Evolutionary conservation across 2,329 filamentous ascomycete genomes (phyloP), one percentile per base, ranked within the genome.

Genomic region (Stachybotrys chartarum): DNA sequence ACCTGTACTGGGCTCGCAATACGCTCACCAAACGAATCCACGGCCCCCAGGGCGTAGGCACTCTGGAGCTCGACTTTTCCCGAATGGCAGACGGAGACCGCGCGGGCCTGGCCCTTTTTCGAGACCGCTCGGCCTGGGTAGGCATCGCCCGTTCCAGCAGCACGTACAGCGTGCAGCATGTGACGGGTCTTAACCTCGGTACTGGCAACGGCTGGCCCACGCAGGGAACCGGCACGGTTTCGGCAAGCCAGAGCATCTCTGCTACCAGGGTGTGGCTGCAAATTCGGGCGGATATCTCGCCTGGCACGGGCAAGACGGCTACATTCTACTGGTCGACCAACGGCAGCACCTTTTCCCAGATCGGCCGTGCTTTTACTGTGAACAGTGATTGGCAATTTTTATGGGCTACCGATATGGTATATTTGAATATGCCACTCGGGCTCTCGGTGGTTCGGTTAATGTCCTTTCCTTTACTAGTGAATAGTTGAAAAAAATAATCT

Each of bases 71-170:
- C 6, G 74, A 81, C 60, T 70, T 75, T 45, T 70, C 66, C 30
- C 66, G 65, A 44, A 78, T 82, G 74, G 60, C 64, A 0, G 71
- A 74, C 51, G 80, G 79, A 4, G 80, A 83, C 57, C 70, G 74
- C 17, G 70, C 73, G 0, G 80, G 80, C 2, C 70, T 80, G 1
- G 73, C 76, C 1, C 65, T 78, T 16, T 78, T 83, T 64, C 74
- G 80, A 3, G 77, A 83, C 59, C 64, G 68, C 8, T 73, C 72
- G 0, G 77, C 76, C 1, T 82, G 74, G 63, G 77, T 83, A 44
- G 78, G 76, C 3, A 63, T 83, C 59, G 74, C 58, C 64, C 72
- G 59, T 58, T 63, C 65, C 59, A 65, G 65, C 5, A 62, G 59
- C 51, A 60, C 57, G 0, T 65, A 63, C 42, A 63, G 55, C 5